These are phyloP conservation scores for Linnemannia zychae DNA, from an alignment of 192 early-diverging fungal genomes.

Conservation along the genomic window DNA sequence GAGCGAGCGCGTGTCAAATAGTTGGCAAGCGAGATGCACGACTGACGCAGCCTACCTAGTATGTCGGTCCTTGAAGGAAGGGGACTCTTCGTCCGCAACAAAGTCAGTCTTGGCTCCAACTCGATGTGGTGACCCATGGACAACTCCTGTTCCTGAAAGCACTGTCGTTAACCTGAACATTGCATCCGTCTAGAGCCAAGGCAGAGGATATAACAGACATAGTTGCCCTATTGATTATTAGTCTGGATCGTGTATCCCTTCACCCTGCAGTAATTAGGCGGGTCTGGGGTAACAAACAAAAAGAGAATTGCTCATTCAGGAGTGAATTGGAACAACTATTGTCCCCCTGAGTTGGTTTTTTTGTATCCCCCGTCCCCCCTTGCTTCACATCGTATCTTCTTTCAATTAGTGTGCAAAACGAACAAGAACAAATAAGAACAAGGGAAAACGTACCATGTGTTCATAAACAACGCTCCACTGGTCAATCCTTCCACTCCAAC, in stretches of 20 bases:
- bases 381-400: background rate
- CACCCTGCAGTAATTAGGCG: too few relatives aligned
- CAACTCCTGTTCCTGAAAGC: constrained; percentile 54
- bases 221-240: background rate
- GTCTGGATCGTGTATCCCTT: background rate
- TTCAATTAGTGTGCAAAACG: background rate
- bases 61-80: constrained; percentile 59
- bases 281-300: background rate
- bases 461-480: constrained; percentile 63
- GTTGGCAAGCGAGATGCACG: too few relatives aligned
- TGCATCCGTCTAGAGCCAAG: constrained; percentile 23
- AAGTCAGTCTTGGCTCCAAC: constrained; percentile 61
- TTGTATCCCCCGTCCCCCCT: background rate
- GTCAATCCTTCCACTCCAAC: constrained; percentile 61
- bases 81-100: constrained; percentile 60
- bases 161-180: constrained; percentile 37
- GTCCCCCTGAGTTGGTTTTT: background rate
- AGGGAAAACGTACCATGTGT: constrained; percentile 52
- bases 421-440: background rate
- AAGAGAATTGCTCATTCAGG: background rate
- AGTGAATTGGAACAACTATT: too few relatives aligned
- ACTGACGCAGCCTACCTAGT: constrained; percentile 27
- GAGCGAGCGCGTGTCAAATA: background rate
- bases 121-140: constrained; percentile 56
- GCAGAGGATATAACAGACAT: background rate